Conservation (phyloP, 2,329 filamentous ascomycete genomes). For the Neonectria punicea region DNA sequence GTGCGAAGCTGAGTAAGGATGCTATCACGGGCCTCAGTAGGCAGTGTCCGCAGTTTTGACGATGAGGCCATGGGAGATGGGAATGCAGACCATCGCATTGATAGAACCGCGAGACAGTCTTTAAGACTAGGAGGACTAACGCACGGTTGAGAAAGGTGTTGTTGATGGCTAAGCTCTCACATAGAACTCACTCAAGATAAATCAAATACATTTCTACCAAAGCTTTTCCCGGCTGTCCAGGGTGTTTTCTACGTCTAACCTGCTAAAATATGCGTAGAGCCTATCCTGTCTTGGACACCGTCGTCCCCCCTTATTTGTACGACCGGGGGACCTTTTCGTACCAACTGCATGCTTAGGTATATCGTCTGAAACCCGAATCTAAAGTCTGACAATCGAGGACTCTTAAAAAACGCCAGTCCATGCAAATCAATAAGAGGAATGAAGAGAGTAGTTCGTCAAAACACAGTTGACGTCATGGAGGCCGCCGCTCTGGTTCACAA, state of each 20-base stretch:
- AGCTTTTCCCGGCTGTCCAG: neutral
- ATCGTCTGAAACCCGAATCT: conserved; percentile 3
- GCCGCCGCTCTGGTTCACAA: conserved; percentile 5
- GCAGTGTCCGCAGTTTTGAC: no score
- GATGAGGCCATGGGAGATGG: no score
- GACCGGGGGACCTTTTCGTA: neutral
- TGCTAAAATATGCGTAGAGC: conserved; percentile 1
- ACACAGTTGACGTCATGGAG: conserved; percentile 3
- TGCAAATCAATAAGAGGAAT: conserved; percentile 33
- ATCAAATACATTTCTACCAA: neutral
- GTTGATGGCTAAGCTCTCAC: no score
- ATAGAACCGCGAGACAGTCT: no score
- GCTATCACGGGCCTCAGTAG: no score
- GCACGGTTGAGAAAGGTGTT: no score
- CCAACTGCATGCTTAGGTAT: conserved; percentile 8
- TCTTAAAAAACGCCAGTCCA: conserved; percentile 38
- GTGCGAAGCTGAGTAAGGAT: no score
- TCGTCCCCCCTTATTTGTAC: neutral
- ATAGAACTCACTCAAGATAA: neutral
- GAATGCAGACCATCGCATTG: no score
- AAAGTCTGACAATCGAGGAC: conserved; percentile 5
- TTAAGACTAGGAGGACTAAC: no score
- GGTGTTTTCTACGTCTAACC: neutral
- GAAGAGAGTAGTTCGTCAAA: conserved; percentile 6
- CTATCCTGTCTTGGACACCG: conserved; percentile 5